Evolutionary conservation across 441 rosid species (phyloP), one percentile per base, ranked within the genome.

Genomic region (Aleurites moluccanus): DNA sequence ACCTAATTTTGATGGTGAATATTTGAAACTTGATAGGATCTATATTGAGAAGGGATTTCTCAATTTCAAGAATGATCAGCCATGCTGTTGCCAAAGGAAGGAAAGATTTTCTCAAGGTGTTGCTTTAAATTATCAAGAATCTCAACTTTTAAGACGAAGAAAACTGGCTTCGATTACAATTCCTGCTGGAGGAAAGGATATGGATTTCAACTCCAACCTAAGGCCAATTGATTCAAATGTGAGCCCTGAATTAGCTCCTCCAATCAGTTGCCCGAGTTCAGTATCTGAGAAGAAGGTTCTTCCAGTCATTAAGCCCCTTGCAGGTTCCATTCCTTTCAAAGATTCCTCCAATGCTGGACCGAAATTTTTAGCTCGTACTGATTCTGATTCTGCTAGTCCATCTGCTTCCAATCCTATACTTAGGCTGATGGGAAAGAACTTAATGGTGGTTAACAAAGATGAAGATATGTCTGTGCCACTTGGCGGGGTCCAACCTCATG

Each of bases 391-490:
- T 47, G 78, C 87, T 27, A 79, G 86, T 83, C 93, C 97, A 78
- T 88, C 97, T 72, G 79, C 82, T 61, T 82, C 92, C 40, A 91
- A 90, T 85, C 97, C 96, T 16, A 73, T 95, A 66, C 90, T 95
- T 69, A 87, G 99, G 85, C 81, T 95, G 80, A 95, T 95, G 99
- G 99, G 99, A 4, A 95, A 95, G 86, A 88, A 95, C 78, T 79
- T 94, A 79, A 84, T 92, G 91, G 93, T 95, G 80, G 87, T 95
- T 69, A 93, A 83, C 87, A 85, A 90, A 83, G 94, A 90, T 35
- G 91, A 87, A 60, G 87, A 86, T 70, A 77, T 83, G 40, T 73
- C 86, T 28, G 44, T 75, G 73, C 83, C 86, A 65, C 83, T 60
- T 70, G 69, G 74, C 64, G 85, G 72, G 71, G 74, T 71, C 60